Conservation (phyloP, 345 rosid species). For the Corchorus olitorius region DNA sequence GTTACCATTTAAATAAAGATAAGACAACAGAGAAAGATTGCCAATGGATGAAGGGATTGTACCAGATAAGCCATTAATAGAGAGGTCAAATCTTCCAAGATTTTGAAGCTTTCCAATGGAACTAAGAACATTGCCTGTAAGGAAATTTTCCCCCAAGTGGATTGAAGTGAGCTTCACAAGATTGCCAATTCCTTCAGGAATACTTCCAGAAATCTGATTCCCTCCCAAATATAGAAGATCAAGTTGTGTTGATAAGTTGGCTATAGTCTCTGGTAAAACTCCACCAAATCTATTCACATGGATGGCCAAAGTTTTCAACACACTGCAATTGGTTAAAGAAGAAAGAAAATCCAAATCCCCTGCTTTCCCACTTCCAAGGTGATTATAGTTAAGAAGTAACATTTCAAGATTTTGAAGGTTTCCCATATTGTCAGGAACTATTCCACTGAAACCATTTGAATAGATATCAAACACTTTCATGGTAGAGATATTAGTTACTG, state of each 20-base stretch:
- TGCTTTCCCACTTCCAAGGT: slow-evolving; percentile 3
- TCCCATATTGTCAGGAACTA: slow-evolving; percentile 23
- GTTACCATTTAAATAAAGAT: slow-evolving; percentile 10
- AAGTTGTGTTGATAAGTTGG: slow-evolving; percentile 16
- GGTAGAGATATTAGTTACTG: slow-evolving; percentile 34
- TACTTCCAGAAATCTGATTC: slow-evolving; percentile 17
- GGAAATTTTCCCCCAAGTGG: background rate
- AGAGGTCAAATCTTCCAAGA: background rate
- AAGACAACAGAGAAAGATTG: background rate
- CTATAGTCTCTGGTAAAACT: background rate
- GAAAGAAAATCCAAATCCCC: slow-evolving; percentile 20
- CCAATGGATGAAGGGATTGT: slow-evolving; percentile 19
- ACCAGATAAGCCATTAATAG: slow-evolving; percentile 20
- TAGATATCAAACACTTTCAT: slow-evolving; percentile 11
- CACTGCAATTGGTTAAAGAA: slow-evolving; percentile 15
- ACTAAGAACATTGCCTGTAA: background rate
- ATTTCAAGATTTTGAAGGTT: slow-evolving; percentile 18
- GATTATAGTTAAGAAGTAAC: background rate
- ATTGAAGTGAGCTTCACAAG: background rate
- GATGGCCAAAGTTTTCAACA: background rate
- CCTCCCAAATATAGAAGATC: background rate
- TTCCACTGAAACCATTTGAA: slow-evolving; percentile 16
- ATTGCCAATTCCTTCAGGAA: slow-evolving; percentile 22
- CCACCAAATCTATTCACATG: slow-evolving; percentile 10
- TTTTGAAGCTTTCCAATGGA: slow-evolving; percentile 15